A percentile compares a stretch with the other conserved stretches of the same genome.
phyloP scores from a whole-genome alignment of 2,329 filamentous ascomycete genomes.

The Escovopsis weberi region DNA sequence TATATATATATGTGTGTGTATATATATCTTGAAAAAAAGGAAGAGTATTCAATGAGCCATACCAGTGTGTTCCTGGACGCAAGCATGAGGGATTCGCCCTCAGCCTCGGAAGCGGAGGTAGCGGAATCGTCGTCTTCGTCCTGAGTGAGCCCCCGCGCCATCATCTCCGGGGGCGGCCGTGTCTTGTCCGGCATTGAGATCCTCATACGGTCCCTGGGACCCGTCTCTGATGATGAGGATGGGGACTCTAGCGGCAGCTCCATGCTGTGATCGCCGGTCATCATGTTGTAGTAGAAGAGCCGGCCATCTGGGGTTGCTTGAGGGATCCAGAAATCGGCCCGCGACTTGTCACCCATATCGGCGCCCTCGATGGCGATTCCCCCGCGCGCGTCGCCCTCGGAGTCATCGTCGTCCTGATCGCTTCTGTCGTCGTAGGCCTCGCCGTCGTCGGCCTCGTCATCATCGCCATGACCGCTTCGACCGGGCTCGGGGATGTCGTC shows the following conservation, averaged over 20 bases:
- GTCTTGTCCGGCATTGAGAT: conserved; percentile 81
- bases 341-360: conserved; percentile 51
- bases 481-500: conserved; percentile 55
- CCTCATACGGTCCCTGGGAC: conserved; percentile 78
- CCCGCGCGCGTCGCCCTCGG: conserved; percentile 43
- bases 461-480: conserved; percentile 38
- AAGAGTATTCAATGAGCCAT: conserved; percentile 17
- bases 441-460: conserved; percentile 49
- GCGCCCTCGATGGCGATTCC: conserved; percentile 56
- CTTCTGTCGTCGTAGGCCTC: conserved; percentile 54
- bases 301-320: conserved; percentile 89
- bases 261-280: conserved; percentile 89
- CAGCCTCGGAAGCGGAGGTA: conserved; percentile 72
- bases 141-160: conserved; percentile 66
- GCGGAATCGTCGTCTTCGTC: conserved; percentile 82
- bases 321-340: conserved; percentile 96
- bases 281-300: conserved; percentile 95
- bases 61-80: conserved; percentile 56
- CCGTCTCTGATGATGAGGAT: conserved; percentile 62
- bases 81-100: conserved; percentile 57
- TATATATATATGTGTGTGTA: too few species aligned
- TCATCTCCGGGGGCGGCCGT: conserved; percentile 76
- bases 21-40: too few species aligned
- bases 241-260: conserved; percentile 90
- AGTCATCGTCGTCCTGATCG: conserved; percentile 48